Percentiles rank a stretch among this genome's conserved stretches.
Conservation (phyloP, 176 grass and related monocot genomes). For the Avena sativa region DNA sequence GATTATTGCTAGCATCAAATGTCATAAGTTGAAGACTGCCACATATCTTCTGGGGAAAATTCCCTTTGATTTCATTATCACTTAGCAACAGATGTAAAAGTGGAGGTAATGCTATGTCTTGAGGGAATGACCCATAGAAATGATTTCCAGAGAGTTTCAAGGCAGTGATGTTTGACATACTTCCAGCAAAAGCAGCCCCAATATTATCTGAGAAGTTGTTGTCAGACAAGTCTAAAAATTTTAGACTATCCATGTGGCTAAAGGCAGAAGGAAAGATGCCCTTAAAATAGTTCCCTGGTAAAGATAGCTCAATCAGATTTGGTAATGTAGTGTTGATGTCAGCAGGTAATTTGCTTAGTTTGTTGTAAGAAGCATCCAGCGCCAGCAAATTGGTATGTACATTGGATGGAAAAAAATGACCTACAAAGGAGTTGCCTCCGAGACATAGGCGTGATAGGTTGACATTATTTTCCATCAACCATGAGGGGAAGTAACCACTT, state of each 20-base stretch:
- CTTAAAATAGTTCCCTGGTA: slow-evolving; percentile 32
- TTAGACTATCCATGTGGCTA: slow-evolving; percentile 18
- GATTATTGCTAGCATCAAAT: slow-evolving; percentile 28
- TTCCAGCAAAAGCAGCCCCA: neutral
- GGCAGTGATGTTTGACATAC: neutral
- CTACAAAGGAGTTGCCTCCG: slow-evolving; percentile 7
- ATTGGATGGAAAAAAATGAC: slow-evolving; percentile 36
- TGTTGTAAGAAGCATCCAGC: slow-evolving; percentile 33
- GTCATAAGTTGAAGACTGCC: neutral
- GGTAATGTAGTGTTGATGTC: slow-evolving; percentile 31
- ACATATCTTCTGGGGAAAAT: slow-evolving; percentile 31
- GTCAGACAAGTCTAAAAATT: slow-evolving; percentile 31
- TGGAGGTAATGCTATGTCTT: neutral
- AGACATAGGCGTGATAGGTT: slow-evolving; percentile 19
- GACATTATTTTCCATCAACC: slow-evolving; percentile 45
- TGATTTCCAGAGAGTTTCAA: slow-evolving; percentile 34
- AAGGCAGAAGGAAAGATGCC: neutral
- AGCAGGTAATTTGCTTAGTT: neutral
- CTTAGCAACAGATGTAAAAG: neutral
- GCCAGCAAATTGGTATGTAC: neutral
- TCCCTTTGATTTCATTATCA: slow-evolving; percentile 19
- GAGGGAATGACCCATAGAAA: slow-evolving; percentile 32
- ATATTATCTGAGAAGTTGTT: slow-evolving; percentile 43
- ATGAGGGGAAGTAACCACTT: slow-evolving; percentile 29
- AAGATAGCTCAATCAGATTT: neutral